Conservation (phyloP, 805 yeast species). For the Barnettozyma botsteinii region DNA sequence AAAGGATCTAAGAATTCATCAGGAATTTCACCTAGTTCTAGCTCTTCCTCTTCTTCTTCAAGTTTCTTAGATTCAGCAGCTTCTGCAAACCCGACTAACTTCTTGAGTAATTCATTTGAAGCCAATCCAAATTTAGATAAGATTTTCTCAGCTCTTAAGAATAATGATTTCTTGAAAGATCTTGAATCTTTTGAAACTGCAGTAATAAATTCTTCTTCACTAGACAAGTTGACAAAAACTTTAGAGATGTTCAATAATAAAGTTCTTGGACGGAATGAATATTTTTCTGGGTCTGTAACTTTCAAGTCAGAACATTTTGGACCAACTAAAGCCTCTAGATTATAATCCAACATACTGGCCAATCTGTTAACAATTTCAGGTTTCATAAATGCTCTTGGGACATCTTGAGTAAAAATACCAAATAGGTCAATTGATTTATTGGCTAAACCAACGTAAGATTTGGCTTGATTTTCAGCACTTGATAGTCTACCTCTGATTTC, state of each 20-base stretch:
- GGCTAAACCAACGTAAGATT: slow-evolving; percentile 74
- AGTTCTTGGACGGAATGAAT: slow-evolving; percentile 74
- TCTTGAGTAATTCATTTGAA: slow-evolving; percentile 45
- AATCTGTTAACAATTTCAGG: slow-evolving; percentile 89
- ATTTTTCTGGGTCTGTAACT: slow-evolving; percentile 77
- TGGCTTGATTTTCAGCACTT: slow-evolving; percentile 69
- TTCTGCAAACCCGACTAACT: slow-evolving; percentile 50
- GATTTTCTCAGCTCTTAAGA: slow-evolving; percentile 65
- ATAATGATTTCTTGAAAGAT: slow-evolving; percentile 65
- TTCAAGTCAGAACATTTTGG: slow-evolving; percentile 87
- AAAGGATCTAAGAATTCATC: slow-evolving; percentile 96
- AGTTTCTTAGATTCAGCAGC: slow-evolving; percentile 56
- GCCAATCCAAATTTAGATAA: slow-evolving; percentile 51
- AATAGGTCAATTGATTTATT: slow-evolving; percentile 78
- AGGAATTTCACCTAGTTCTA: slow-evolving; percentile 88
- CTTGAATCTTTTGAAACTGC: slow-evolving; percentile 92
- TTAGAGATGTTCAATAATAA: slow-evolving; percentile 65
- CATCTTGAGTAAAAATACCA: slow-evolving; percentile 75
- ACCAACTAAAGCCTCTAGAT: slow-evolving; percentile 88
- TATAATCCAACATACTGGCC: slow-evolving; percentile 94
- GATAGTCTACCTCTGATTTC: slow-evolving; percentile 54
- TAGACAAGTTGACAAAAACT: slow-evolving; percentile 67
- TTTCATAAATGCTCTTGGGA: slow-evolving; percentile 79
- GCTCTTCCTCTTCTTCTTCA: slow-evolving; percentile 73
- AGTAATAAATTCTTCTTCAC: slow-evolving; percentile 56